phyloP scores from a whole-genome alignment of 139 green algal species.

The Chlorella sp. region DNA sequence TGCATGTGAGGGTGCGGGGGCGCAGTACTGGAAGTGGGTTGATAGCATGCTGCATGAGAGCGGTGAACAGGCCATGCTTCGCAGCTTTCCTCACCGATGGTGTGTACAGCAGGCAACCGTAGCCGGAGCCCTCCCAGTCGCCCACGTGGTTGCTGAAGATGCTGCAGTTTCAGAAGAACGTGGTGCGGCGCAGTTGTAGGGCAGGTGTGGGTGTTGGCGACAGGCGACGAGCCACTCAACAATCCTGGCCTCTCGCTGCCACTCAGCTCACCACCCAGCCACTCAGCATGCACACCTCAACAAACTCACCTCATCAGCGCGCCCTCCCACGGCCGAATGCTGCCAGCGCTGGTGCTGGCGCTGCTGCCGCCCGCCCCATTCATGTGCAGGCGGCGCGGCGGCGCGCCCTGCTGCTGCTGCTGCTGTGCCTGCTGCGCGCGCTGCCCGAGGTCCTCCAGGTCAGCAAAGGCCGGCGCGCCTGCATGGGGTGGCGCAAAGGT shows the following conservation, averaged over 20 bases:
- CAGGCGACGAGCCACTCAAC: too few species aligned
- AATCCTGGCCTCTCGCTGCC: too few species aligned
- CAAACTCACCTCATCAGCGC: slow-evolving; percentile 63
- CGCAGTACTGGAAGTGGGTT: too few species aligned
- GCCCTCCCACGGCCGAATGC: slow-evolving; percentile 51
- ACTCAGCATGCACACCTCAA: too few species aligned
- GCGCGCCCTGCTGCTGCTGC: background rate
- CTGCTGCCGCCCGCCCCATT: background rate
- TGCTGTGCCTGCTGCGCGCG: background rate
- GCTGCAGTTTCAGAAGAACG: background rate
- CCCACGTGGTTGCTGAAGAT: slow-evolving; percentile 52
- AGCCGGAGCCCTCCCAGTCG: slow-evolving; percentile 66
- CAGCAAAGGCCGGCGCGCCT: background rate
- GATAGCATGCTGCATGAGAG: too few species aligned
- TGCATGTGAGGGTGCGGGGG: background rate
- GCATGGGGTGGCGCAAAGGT: background rate
- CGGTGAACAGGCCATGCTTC: too few species aligned
- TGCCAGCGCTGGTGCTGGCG: background rate
- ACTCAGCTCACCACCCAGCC: too few species aligned
- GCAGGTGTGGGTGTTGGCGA: too few species aligned
- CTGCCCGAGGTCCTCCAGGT: slow-evolving; percentile 19
- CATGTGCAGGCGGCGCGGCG: background rate
- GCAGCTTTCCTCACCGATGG: slow-evolving; percentile 33
- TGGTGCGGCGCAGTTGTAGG: too few species aligned
- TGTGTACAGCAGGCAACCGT: slow-evolving; percentile 65